A percentile compares a stretch with the other conserved stretches of the same genome.
Evolutionary conservation across 768 basidiomycete genomes (phyloP).

Genomic region (Mycena maculata): DNA sequence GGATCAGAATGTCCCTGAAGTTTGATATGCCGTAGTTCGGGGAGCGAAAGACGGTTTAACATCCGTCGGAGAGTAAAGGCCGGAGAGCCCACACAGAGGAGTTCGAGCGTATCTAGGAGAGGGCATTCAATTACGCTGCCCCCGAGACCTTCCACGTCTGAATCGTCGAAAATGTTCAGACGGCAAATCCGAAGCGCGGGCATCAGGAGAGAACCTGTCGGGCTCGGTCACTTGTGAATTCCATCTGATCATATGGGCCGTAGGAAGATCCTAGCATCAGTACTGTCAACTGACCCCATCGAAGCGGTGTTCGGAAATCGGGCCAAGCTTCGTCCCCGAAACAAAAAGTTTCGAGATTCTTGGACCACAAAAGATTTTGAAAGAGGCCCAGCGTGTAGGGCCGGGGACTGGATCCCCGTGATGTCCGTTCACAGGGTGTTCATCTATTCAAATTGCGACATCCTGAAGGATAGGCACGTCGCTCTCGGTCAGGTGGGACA

Average conservation of each 20-base stretch:
- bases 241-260: background rate
- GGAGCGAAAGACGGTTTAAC: conserved; percentile 8
- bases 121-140: background rate
- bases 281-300: background rate
- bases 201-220: background rate
- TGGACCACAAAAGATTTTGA: background rate
- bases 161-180: background rate
- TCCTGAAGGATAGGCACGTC: conserved; percentile 6
- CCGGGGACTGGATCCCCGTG: background rate
- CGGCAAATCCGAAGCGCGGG: background rate
- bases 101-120: background rate
- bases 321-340: background rate
- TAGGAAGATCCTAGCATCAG: too few relatives aligned
- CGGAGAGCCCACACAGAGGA: background rate
- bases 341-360: background rate
- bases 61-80: background rate
- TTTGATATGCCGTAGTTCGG: conserved; percentile 4
- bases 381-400: background rate
- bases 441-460: too few relatives aligned
- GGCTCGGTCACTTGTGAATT: background rate
- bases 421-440: too few relatives aligned
- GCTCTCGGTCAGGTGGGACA: background rate
- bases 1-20: background rate
- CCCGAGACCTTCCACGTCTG: background rate
- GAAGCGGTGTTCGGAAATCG: background rate